Evolutionary conservation across 305 asterid genomes (phyloP), one percentile per base, ranked within the genome.

Genomic region (Fraxinus ornus): DNA sequence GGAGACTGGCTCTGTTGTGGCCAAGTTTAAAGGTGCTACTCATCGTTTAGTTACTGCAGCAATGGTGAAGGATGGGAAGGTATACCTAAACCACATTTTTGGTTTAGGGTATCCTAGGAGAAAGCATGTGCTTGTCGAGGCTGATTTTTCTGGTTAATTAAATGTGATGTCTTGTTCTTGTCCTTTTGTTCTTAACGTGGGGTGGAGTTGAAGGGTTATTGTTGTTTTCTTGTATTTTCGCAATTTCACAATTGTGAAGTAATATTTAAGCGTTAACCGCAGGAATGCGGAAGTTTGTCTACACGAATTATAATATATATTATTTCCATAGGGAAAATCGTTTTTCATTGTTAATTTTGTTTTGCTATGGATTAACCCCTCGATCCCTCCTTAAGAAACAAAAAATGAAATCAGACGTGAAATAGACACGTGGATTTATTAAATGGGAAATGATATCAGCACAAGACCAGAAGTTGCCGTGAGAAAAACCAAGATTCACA

Each of bases 41-140:
- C 97, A 96, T 81, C 97, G 99, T 28, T 5, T 94, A 49, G 89
- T 87, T 32, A 91, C 98, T 0, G 92, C 97, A 0, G 94, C 98
- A 4, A 88, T 92, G 0, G 95, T 91, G 83, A 94, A 94, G 89
- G 98, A 94, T 26, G 98, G 89, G 15, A 94, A 89, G 88, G 94
- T 89, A 57, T 96, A 96, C 75, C 52, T 96, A 55, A 93, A 88
- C 83, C 99, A 94, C 80, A 10, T 94, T 22, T n/a, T 94, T 84
- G 98, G 98, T 30, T 82, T 96, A 86, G 99, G 99, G 33, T 96
- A 92, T 76, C 98, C 99, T 12, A 91, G 81, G 85, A 93, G 82
- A 86, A 94, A 92, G 83, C 99, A 96, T 88, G 82, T 92, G 47
- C 93, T 96, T 26, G 81, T 89, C 78, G 98, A 96, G 87, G 98